Conservation (phyloP, 805 yeast genomes). For the Scheffersomyces coipomensis region DNA sequence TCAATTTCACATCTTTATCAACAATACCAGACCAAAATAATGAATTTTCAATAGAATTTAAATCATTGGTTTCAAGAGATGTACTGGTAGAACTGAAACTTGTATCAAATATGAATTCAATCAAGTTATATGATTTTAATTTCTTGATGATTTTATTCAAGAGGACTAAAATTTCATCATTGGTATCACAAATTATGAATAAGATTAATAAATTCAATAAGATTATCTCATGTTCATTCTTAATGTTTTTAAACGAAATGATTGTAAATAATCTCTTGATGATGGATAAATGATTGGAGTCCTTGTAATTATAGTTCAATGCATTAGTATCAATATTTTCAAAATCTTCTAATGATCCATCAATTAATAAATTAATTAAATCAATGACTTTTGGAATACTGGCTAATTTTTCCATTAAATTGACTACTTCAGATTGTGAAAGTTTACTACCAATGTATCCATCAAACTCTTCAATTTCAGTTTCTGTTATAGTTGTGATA, state of each 20-base stretch:
- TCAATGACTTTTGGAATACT: conserved; percentile 24
- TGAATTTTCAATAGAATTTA: conserved; percentile 18
- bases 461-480: neutral
- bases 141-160: conserved; percentile 20
- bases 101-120: conserved; percentile 24
- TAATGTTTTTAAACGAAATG: conserved; percentile 26
- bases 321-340: conserved; percentile 3
- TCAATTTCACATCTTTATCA: conserved; percentile 15
- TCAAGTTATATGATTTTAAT: conserved; percentile 20
- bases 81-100: conserved; percentile 16
- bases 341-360: conserved; percentile 3
- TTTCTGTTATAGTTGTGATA: conserved; percentile 9
- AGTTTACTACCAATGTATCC: conserved; percentile 6
- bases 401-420: conserved; percentile 19
- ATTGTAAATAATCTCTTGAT: conserved; percentile 23
- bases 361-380: conserved; percentile 20
- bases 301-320: neutral
- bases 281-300: conserved; percentile 13
- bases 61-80: conserved; percentile 10
- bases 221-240: conserved; percentile 24
- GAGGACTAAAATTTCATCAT: conserved; percentile 21
- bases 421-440: conserved; percentile 19
- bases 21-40: conserved; percentile 30
- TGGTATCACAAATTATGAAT: conserved; percentile 31
- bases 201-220: conserved; percentile 28